Conservation (phyloP, 352 stramenopile genomes). For the Phytophthora kernoviae region DNA sequence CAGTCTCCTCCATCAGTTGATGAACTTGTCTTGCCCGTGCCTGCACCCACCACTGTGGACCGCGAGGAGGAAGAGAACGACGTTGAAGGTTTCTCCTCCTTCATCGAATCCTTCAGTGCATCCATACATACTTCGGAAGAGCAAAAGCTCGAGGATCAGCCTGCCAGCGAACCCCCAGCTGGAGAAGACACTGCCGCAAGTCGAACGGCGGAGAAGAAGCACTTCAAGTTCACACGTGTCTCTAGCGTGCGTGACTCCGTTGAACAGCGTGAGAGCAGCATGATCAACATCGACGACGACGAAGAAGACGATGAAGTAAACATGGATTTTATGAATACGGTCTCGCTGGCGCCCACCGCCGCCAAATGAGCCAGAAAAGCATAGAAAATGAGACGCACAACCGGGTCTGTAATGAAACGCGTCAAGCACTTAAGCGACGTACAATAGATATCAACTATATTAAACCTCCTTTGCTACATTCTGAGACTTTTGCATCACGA, state of each 20-base stretch:
- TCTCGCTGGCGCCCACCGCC: conserved; percentile 29
- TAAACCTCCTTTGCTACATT: neutral
- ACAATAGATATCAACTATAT: conserved; percentile 27
- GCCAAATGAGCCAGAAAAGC: conserved; percentile 21
- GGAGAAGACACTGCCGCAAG: conserved; percentile 15
- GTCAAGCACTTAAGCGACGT: conserved; percentile 16
- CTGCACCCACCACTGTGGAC: conserved; percentile 7
- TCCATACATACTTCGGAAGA: conserved; percentile 9
- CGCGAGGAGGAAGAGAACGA: conserved; percentile 21
- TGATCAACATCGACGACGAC: conserved; percentile 40
- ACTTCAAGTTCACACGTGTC: conserved; percentile 47
- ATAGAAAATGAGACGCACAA: conserved; percentile 9
- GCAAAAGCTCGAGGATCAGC: conserved; percentile 21
- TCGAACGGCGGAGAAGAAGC: conserved; percentile 28
- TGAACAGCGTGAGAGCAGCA: conserved; percentile 35
- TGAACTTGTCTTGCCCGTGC: conserved; percentile 29
- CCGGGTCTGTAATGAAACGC: neutral
- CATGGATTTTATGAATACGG: conserved; percentile 79
- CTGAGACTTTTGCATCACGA: no score
- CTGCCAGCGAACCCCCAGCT: conserved; percentile 21
- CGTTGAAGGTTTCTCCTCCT: conserved; percentile 36
- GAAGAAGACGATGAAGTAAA: conserved; percentile 70
- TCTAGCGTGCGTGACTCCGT: conserved; percentile 34
- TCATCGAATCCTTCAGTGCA: conserved; percentile 22
- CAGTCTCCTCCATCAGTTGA: conserved; percentile 37